Evolutionary conservation across 306 rosid genomes (phyloP).

Genomic region (Inga oerstediana): DNA sequence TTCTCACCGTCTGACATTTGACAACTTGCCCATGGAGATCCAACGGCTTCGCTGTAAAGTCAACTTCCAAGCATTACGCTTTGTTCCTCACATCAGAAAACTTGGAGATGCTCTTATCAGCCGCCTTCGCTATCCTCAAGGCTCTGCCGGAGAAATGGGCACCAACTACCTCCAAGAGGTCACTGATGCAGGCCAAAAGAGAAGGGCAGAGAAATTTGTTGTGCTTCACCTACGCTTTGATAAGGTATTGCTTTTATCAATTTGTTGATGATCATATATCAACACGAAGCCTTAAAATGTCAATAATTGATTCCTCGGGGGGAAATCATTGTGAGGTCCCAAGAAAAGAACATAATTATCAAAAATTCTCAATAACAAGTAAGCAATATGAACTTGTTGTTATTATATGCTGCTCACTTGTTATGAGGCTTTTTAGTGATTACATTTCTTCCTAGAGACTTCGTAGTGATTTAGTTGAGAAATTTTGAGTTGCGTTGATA

Average conservation of each 20-base stretch:
- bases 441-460: too few relatives aligned
- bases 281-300: not conserved
- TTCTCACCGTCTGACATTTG: constrained; percentile 92
- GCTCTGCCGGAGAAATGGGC: constrained; percentile 36
- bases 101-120: constrained; percentile 84
- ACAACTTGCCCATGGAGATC: constrained; percentile 86
- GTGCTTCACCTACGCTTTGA: constrained; percentile 94
- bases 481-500: constrained; percentile 6
- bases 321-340: too few relatives aligned
- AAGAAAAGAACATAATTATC: too few relatives aligned
- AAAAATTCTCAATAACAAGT: not conserved
- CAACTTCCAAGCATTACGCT: constrained; percentile 84
- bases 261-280: constrained; percentile 8
- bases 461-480: too few relatives aligned
- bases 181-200: constrained; percentile 43
- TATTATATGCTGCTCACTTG: too few relatives aligned
- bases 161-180: constrained; percentile 55
- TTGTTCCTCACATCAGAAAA: constrained; percentile 85
- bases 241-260: constrained; percentile 56
- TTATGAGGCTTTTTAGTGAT: too few relatives aligned
- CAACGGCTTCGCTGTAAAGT: constrained; percentile 93
- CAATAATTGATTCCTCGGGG: too few relatives aligned
- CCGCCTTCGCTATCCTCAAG: constrained; percentile 73
- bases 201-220: constrained; percentile 70
- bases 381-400: too few relatives aligned